Evolutionary conservation across 371 early-diverging fungal species (phyloP).

Genomic region (Mortierella sp.): DNA sequence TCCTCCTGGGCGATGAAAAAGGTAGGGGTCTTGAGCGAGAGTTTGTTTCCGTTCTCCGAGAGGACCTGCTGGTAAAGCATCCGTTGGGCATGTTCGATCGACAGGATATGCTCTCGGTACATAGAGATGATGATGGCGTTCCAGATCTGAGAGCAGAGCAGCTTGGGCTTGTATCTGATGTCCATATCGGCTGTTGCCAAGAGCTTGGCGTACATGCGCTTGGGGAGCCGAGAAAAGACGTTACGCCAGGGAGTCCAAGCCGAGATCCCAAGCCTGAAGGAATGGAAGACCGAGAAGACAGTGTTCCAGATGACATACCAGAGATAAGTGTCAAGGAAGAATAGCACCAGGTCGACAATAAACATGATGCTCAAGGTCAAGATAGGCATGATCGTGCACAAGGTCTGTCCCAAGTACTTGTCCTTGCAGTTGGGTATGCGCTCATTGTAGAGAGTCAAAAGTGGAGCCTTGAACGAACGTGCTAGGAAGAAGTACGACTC

Average conservation of each 20-base stretch:
- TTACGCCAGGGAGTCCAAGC: slow-evolving; percentile 91
- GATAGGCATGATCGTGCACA: slow-evolving; percentile 76
- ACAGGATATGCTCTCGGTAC: slow-evolving; percentile 87
- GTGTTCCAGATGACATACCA: slow-evolving; percentile 93
- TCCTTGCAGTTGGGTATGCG: slow-evolving; percentile 71
- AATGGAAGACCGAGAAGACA: slow-evolving; percentile 79
- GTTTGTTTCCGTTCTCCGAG: slow-evolving; percentile 72
- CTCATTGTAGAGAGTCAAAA: slow-evolving; percentile 74
- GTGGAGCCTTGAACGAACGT: slow-evolving; percentile 82
- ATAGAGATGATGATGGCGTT: slow-evolving; percentile 88
- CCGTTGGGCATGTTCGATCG: slow-evolving; percentile 81
- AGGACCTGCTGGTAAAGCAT: slow-evolving; percentile 83
- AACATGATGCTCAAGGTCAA: slow-evolving; percentile 85
- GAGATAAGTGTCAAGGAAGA: slow-evolving; percentile 91
- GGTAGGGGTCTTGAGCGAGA: slow-evolving; percentile 79
- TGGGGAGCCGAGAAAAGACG: slow-evolving; percentile 84
- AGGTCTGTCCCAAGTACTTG: slow-evolving; percentile 60
- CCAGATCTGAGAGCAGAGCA: slow-evolving; percentile 87
- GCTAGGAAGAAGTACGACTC: slow-evolving; percentile 89
- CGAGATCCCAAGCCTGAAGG: slow-evolving; percentile 87
- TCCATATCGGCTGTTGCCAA: slow-evolving; percentile 80
- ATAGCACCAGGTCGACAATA: slow-evolving; percentile 80
- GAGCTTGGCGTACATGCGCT: slow-evolving; percentile 84
- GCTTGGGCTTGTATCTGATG: slow-evolving; percentile 78
- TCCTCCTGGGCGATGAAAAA: slow-evolving; percentile 90